A percentile compares a stretch with the other conserved stretches of the same genome.
Conservation (phyloP, 768 basidiomycete species). For the Mycena albidolilacea region DNA sequence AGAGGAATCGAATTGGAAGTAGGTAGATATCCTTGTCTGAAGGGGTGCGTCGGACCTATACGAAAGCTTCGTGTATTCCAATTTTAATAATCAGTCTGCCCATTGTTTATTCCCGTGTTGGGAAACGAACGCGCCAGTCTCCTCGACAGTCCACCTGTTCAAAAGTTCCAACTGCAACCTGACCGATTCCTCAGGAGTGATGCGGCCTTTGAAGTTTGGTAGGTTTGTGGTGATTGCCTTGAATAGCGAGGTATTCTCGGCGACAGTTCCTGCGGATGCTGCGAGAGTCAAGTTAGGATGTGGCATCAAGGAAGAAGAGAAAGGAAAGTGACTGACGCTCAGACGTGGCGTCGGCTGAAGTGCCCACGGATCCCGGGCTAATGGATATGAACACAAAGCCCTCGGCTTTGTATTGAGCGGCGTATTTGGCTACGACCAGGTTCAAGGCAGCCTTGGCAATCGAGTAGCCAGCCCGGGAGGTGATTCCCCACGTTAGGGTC, state of each 20-base stretch:
- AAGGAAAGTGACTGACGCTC: background rate
- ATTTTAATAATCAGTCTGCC: slow-evolving; percentile 7
- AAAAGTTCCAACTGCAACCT: slow-evolving; percentile 23
- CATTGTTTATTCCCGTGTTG: slow-evolving; percentile 31
- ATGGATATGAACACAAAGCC: slow-evolving; percentile 54
- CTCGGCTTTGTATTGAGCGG: slow-evolving; percentile 47
- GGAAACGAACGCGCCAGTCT: slow-evolving; percentile 32
- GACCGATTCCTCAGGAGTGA: slow-evolving; percentile 19
- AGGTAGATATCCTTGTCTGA: no score
- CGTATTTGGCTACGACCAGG: slow-evolving; percentile 47
- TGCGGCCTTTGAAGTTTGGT: slow-evolving; percentile 22
- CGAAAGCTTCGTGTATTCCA: no score
- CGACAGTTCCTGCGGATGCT: background rate
- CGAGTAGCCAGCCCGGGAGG: slow-evolving; percentile 44
- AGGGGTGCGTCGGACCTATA: no score
- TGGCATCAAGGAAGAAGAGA: background rate
- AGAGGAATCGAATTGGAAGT: no score
- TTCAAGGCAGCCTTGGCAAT: slow-evolving; percentile 52
- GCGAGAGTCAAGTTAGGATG: background rate
- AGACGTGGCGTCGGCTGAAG: background rate
- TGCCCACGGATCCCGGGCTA: slow-evolving; percentile 55
- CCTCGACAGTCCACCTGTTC: slow-evolving; percentile 20
- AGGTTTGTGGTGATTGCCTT: background rate
- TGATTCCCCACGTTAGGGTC: slow-evolving; percentile 35
- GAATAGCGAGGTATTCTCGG: background rate